Percentiles rank a stretch among this genome's conserved stretches.
phyloP scores from a whole-genome alignment of 1,284 basidiomycete species.

The Baeospora myosura region DNA sequence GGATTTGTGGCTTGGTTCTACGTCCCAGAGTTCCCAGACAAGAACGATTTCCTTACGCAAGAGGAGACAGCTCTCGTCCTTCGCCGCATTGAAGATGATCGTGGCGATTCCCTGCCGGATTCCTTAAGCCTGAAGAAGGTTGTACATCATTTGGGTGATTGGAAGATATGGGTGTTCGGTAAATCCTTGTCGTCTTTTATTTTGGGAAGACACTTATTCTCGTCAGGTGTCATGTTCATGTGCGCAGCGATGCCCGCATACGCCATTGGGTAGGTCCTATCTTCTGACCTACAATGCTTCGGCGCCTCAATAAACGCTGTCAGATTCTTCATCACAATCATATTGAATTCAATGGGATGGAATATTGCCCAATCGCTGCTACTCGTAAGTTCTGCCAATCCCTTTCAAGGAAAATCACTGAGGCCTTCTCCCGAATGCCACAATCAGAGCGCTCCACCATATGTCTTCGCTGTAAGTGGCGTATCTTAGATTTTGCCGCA shows the following conservation, averaged over 20 bases:
- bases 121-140: constrained; percentile 29
- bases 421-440: not conserved
- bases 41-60: constrained; percentile 33
- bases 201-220: constrained; percentile 4
- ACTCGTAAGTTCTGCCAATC: constrained; percentile 27
- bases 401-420: not conserved
- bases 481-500: not conserved
- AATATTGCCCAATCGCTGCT: constrained; percentile 30
- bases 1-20: constrained; percentile 34
- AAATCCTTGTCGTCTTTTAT: no score
- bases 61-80: constrained; percentile 33
- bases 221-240: constrained; percentile 34
- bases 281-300: not conserved
- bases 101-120: constrained; percentile 39
- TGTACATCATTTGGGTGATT: constrained; percentile 31
- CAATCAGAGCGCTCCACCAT: constrained; percentile 38
- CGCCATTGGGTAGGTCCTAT: constrained; percentile 29
- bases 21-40: constrained; percentile 37
- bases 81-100: constrained; percentile 34
- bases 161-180: constrained; percentile 40
- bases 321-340: constrained; percentile 37
- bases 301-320: not conserved
- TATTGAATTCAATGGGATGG: constrained; percentile 41
- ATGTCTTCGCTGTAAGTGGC: constrained; percentile 32
- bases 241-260: constrained; percentile 37